Evolutionary conservation across 2,329 filamentous ascomycete genomes (phyloP).

Genomic region (Dothideomycetes sp.): DNA sequence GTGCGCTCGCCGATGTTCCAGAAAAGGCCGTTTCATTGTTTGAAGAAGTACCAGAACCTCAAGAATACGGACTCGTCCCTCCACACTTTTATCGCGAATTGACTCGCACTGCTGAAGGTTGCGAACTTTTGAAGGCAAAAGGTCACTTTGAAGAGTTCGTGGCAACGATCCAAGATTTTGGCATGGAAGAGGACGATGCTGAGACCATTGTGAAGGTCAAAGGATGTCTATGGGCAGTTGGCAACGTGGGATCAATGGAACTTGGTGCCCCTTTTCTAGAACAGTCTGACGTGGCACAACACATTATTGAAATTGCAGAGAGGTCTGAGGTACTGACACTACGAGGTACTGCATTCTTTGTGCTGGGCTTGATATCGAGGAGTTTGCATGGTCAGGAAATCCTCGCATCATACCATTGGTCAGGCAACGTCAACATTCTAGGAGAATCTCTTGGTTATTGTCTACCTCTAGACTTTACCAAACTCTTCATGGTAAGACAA

Average conservation of each 20-base stretch:
- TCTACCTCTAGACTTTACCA: slow-evolving; percentile 68
- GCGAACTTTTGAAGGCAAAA: slow-evolving; percentile 78
- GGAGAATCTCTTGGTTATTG: slow-evolving; percentile 82
- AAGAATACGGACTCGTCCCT: slow-evolving; percentile 58
- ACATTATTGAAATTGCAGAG: slow-evolving; percentile 83
- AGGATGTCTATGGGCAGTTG: slow-evolving; percentile 93
- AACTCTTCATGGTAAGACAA: slow-evolving; percentile 58
- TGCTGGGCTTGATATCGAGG: slow-evolving; percentile 82
- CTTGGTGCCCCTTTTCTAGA: slow-evolving; percentile 91
- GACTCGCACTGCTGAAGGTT: slow-evolving; percentile 85
- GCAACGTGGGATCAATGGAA: slow-evolving; percentile 97
- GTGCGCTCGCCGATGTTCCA: slow-evolving; percentile 59
- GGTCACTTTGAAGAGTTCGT: slow-evolving; percentile 95
- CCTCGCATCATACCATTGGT: slow-evolving; percentile 82
- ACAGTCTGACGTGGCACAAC: slow-evolving; percentile 75
- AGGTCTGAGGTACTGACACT: slow-evolving; percentile 82
- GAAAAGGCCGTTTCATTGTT: slow-evolving; percentile 50
- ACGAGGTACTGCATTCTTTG: slow-evolving; percentile 92
- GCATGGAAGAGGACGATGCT: slow-evolving; percentile 71
- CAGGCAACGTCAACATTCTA: slow-evolving; percentile 74
- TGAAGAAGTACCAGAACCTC: slow-evolving; percentile 39
- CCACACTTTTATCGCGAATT: slow-evolving; percentile 96
- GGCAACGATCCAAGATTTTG: slow-evolving; percentile 76
- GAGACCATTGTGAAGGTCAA: slow-evolving; percentile 91
- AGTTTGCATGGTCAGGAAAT: slow-evolving; percentile 91